A percentile compares a stretch with the other conserved stretches of the same genome.
Evolutionary conservation across 345 rosid species (phyloP).

Genomic region (Hypericum androsaemum): DNA sequence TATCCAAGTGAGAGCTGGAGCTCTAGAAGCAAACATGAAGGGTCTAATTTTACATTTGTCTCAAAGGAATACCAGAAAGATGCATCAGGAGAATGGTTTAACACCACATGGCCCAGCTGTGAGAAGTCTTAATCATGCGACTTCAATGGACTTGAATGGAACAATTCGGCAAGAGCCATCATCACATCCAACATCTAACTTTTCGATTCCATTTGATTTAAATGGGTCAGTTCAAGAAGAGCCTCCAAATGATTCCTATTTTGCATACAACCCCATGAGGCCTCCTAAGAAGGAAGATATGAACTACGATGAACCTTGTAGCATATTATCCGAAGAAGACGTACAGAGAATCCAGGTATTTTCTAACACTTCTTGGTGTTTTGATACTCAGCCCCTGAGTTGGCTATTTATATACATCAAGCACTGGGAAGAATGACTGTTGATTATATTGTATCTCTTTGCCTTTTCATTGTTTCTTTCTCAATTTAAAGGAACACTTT

Average conservation of each 20-base stretch:
- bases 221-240: constrained; percentile 45
- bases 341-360: constrained; percentile 67
- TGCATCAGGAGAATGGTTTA: constrained; percentile 34
- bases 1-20: constrained; percentile 87
- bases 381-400: too few relatives aligned
- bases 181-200: constrained; percentile 19
- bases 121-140: neutral
- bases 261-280: constrained; percentile 16
- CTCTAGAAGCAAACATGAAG: constrained; percentile 87
- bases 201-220: constrained; percentile 39
- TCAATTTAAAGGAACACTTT: neutral
- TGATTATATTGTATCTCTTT: too few relatives aligned
- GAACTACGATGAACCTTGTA: constrained; percentile 29
- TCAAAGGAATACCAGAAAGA: constrained; percentile 39
- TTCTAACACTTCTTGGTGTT: neutral
- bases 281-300: constrained; percentile 31
- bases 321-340: constrained; percentile 47
- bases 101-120: constrained; percentile 28
- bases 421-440: too few relatives aligned
- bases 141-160: constrained; percentile 11
- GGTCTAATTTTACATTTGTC: constrained; percentile 44
- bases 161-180: constrained; percentile 5
- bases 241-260: constrained; percentile 26
- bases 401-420: too few relatives aligned
- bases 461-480: neutral